A percentile compares a stretch with the other conserved stretches of the same genome.
Conservation (phyloP, 106 monocot species). For the Dendrobium nobile region DNA sequence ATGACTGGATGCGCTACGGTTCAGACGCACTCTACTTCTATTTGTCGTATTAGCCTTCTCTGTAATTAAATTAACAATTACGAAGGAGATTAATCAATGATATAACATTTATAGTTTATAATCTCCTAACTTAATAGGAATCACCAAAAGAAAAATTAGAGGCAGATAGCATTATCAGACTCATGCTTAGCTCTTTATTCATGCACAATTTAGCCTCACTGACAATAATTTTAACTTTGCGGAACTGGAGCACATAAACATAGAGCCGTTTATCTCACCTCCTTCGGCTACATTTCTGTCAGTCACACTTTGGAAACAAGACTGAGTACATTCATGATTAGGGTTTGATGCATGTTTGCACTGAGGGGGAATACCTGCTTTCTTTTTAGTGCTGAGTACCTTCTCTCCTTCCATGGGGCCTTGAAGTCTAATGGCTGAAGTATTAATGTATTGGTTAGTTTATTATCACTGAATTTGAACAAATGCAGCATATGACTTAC, state of each 20-base stretch:
- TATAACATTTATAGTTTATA: background rate
- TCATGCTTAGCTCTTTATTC: background rate
- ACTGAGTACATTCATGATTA: background rate
- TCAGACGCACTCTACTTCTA: background rate
- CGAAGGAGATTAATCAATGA: background rate
- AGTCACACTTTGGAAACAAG: background rate
- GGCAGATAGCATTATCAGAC: background rate
- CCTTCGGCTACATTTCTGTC: background rate
- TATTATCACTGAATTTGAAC: background rate
- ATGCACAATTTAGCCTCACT: background rate
- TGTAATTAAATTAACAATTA: background rate
- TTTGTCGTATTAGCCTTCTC: background rate
- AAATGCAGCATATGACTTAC: background rate
- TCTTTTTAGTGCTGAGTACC: background rate
- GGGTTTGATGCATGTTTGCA: constrained; percentile 1
- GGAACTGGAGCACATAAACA: background rate
- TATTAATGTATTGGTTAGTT: background rate
- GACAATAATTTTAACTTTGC: background rate
- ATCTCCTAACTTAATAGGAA: background rate
- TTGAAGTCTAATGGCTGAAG: background rate
- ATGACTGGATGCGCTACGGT: background rate
- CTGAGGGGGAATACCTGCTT: background rate
- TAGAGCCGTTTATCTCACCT: background rate
- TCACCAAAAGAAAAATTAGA: background rate
- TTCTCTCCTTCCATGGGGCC: background rate